Evolutionary conservation across 352 stramenopile genomes (phyloP), one percentile per base, ranked within the genome.

Genomic region (Globisporangium takayamanum): DNA sequence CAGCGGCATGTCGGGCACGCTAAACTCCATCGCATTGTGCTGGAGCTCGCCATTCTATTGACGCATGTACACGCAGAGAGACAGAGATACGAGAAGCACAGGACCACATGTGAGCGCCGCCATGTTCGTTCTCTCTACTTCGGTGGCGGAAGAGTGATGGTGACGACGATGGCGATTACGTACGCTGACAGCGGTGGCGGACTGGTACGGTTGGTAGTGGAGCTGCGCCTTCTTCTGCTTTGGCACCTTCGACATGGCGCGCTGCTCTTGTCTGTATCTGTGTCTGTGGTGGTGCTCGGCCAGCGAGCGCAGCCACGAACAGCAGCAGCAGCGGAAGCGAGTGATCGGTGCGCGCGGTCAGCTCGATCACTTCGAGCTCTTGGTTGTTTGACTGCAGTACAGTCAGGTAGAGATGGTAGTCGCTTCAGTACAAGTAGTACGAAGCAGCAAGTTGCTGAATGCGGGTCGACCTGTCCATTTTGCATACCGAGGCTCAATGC

Each of bases 161-260:
- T 45, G 25, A 42, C 16, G 18, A 25, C 22, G 26, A 22, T 10
- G 36, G 0, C n/a, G 36, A 61, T 66, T 62, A 66, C 55, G 53
- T 62, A 66, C 60, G 37, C 53, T 41, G 57, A 12, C 33, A 22
- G 70, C 12, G 12, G 37, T 22, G 53, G 41, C 26, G 18, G 73
- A 64, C 70, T 92, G 82, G 71, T 92, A 92, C 12, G 82, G 82
- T 71, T 89, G 80, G 69, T 90, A 92, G 57, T 90, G 82, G 42
- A 87, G 70, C 65, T 86, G 71, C 50, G 59, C 59, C 60, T 86
- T 90, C 64, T 87, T 87, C 50, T 75, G 65, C 65, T 92, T 92
- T 37, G 82, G 82, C 15, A 80, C 82, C 60, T 92, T 92, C 51
- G 78, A 89, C 82, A 92, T 92, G 59, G 47, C 30, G 37, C 12